phyloP scores from a whole-genome alignment of 768 basidiomycete species.

The Leucocoprinus sp. region DNA sequence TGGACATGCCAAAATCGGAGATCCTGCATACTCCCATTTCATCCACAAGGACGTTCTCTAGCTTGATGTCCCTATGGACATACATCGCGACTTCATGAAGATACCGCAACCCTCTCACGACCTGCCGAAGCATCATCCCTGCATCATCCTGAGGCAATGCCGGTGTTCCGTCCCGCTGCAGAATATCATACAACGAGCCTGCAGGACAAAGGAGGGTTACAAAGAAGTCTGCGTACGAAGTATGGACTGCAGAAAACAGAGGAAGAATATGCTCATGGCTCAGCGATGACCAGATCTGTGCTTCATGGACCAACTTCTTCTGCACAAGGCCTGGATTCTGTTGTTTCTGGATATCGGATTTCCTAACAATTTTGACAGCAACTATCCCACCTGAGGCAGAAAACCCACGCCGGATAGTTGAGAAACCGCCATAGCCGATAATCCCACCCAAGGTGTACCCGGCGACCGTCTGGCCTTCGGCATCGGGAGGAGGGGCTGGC shows the following conservation, averaged over 20 bases:
- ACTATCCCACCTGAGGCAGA: constrained; percentile 56
- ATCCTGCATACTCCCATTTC: constrained; percentile 83
- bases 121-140: constrained; percentile 80
- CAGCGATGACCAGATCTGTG: constrained; percentile 63
- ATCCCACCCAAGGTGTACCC: constrained; percentile 71
- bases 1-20: constrained; percentile 77
- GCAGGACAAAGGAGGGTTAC: constrained; percentile 80
- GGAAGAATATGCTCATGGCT: constrained; percentile 85
- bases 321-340: constrained; percentile 37
- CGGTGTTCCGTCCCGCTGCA: constrained; percentile 61
- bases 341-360: constrained; percentile 46
- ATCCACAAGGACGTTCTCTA: constrained; percentile 93
- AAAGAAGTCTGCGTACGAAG: constrained; percentile 63
- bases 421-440: constrained; percentile 77
- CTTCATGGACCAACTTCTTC: constrained; percentile 63
- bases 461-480: constrained; percentile 56
- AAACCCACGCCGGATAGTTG: constrained; percentile 65
- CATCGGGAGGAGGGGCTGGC: constrained; percentile 40
- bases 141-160: constrained; percentile 70
- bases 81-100: constrained; percentile 68
- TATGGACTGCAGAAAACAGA: constrained; percentile 58
- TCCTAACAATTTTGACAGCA: constrained; percentile 79
- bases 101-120: constrained; percentile 76
- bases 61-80: constrained; percentile 92
- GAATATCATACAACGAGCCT: constrained; percentile 77